These are phyloP conservation scores for Circinella umbellata DNA, from an alignment of 371 early-diverging fungal genomes.

Conservation along the genomic window DNA sequence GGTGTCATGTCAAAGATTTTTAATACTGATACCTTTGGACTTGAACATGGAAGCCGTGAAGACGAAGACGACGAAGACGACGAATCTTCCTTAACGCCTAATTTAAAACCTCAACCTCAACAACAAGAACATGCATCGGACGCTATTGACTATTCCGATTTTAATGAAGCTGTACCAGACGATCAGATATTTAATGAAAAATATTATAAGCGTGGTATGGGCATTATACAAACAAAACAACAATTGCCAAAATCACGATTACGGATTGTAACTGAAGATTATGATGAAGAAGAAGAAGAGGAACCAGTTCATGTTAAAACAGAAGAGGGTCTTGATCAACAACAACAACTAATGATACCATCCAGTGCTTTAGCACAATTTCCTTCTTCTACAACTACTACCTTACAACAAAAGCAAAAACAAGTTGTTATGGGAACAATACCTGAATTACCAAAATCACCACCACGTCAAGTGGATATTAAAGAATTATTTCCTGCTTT, in stretches of 20 bases:
- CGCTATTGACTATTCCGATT: conserved; percentile 84
- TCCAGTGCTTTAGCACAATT: conserved; percentile 30
- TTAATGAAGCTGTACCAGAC: conserved; percentile 81
- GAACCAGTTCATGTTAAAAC: conserved; percentile 9
- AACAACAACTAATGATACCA: conserved; percentile 9
- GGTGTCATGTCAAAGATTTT: conserved; percentile 59
- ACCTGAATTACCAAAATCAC: conserved; percentile 10
- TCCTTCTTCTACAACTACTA: neutral
- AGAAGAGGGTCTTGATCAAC: neutral
- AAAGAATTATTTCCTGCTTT: conserved; percentile 70
- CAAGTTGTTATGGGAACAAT: neutral
- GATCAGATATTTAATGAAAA: conserved; percentile 50
- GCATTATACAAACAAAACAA: conserved; percentile 32
- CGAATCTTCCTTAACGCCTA: conserved; percentile 29
- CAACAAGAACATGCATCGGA: conserved; percentile 59
- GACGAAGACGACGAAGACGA: conserved; percentile 44
- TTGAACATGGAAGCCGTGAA: conserved; percentile 26
- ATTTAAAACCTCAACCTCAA: conserved; percentile 15
- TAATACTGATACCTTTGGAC: conserved; percentile 61
- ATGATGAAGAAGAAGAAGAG: conserved; percentile 71
- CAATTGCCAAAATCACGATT: conserved; percentile 30
- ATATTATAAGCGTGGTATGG: conserved; percentile 47
- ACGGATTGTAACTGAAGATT: conserved; percentile 58
- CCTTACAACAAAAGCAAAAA: neutral
- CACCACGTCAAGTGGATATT: conserved; percentile 40